Evolutionary conservation across 2,329 filamentous ascomycete species (phyloP).

Genomic region (Penicillium sp.): DNA sequence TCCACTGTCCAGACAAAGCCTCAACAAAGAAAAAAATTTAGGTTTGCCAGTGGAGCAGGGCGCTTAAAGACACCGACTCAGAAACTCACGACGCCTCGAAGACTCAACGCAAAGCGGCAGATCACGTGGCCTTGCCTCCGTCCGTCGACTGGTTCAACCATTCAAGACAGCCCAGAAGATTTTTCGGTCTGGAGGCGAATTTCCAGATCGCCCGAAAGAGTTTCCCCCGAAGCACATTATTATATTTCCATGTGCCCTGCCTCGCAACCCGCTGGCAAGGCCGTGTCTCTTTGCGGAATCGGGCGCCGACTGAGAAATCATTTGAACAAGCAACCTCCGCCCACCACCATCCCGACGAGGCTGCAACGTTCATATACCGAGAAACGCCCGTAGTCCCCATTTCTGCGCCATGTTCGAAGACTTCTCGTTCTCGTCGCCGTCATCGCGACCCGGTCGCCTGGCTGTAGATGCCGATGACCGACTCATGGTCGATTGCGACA

Average conservation of each 20-base stretch:
- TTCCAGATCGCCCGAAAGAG: neutral
- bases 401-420: constrained; percentile 42
- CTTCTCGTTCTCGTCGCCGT: constrained; percentile 44
- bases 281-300: constrained; percentile 12
- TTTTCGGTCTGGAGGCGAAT: constrained; percentile 14
- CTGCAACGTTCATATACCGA: neutral
- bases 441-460: constrained; percentile 31
- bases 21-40: neutral
- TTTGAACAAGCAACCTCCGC: constrained; percentile 1
- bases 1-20: neutral
- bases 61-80: neutral
- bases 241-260: constrained; percentile 8
- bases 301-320: constrained; percentile 8
- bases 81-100: neutral
- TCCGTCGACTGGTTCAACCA: constrained; percentile 4
- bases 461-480: constrained; percentile 36
- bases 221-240: neutral
- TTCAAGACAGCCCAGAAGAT: neutral
- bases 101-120: neutral
- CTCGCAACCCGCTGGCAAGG: constrained; percentile 2
- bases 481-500: constrained; percentile 40
- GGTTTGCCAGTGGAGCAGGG: neutral
- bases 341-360: neutral
- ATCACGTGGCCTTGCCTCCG: constrained; percentile 15
- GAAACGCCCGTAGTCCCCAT: neutral